Evolutionary conservation across 1,139 yeast species (phyloP).

Genomic region (Debaryomycetaceae sp.): DNA sequence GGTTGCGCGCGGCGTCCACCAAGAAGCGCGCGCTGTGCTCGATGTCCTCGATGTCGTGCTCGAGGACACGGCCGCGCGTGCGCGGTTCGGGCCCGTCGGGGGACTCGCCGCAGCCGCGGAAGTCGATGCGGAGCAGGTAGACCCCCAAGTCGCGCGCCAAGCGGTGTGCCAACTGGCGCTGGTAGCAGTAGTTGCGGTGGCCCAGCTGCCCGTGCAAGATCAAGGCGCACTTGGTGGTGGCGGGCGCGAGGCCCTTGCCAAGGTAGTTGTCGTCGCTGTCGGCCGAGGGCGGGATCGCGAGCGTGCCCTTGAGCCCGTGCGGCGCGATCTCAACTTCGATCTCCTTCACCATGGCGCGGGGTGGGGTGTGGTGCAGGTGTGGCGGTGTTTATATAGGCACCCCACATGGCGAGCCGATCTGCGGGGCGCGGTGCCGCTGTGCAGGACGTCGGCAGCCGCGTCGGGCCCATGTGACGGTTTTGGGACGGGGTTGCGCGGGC

Average conservation of each 20-base stretch:
- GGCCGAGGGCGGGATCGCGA: constrained; percentile 35
- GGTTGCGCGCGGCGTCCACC: constrained; percentile 27
- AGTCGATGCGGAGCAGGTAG: constrained; percentile 71
- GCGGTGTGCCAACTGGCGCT: constrained; percentile 54
- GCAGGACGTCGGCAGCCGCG: not conserved
- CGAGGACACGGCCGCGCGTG: constrained; percentile 49
- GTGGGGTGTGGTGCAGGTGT: too few relatives aligned
- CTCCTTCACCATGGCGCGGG: constrained; percentile 17
- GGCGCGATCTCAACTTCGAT: constrained; percentile 30
- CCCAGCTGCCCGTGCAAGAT: constrained; percentile 78
- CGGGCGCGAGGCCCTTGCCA: constrained; percentile 29
- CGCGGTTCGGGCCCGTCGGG: constrained; percentile 43
- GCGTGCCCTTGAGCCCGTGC: constrained; percentile 34
- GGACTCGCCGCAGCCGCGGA: constrained; percentile 81
- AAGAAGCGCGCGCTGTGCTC: constrained; percentile 49
- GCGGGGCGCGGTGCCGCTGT: too few relatives aligned
- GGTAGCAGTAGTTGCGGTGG: constrained; percentile 77
- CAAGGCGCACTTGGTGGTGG: constrained; percentile 36
- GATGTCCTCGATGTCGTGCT: constrained; percentile 67
- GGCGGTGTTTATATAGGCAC: too few relatives aligned
- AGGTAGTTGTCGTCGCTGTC: constrained; percentile 19
- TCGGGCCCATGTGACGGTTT: constrained; percentile 1
- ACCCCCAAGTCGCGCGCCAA: constrained; percentile 59
- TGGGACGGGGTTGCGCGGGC: not conserved
- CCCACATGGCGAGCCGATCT: not conserved